Conservation (phyloP, 495 filamentous ascomycete genomes). For the Penicillium dipodomyicola region DNA sequence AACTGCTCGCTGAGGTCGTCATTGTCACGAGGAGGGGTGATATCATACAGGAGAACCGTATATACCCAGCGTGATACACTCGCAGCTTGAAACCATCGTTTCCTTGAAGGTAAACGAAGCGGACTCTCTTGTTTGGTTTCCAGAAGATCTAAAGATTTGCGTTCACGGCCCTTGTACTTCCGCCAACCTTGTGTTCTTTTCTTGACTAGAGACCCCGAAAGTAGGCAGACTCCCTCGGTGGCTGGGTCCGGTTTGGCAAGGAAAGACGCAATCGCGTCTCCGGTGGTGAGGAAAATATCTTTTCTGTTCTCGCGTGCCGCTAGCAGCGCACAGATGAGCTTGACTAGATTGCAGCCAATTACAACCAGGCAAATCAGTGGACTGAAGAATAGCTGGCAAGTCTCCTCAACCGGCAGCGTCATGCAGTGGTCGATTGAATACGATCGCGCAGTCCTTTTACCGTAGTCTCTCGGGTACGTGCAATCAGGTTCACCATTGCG, state of each 20-base stretch:
- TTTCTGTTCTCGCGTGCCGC: not conserved
- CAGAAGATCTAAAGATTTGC: not conserved
- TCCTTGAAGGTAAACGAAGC: not conserved
- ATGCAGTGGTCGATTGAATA: conserved; percentile 1
- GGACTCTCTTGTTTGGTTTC: not conserved
- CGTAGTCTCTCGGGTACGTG: not conserved
- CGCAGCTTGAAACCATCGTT: not conserved
- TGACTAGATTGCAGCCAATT: not conserved
- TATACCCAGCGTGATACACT: not conserved
- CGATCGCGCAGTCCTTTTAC: not conserved
- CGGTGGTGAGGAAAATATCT: not conserved
- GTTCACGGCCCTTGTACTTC: not conserved
- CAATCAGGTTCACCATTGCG: not conserved
- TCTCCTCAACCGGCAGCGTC: not conserved
- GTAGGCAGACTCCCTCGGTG: not conserved
- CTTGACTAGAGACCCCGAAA: not conserved
- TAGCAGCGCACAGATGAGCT: not conserved
- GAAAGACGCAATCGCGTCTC: not conserved
- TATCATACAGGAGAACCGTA: not conserved
- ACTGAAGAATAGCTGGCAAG: conserved; percentile 1
- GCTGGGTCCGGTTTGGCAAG: not conserved
- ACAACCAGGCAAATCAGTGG: not conserved
- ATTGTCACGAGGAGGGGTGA: not conserved
- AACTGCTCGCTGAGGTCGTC: not conserved
- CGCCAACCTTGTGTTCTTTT: not conserved